phyloP scores from a whole-genome alignment of 2,329 filamentous ascomycete genomes.

The Diaporthe vexans region DNA sequence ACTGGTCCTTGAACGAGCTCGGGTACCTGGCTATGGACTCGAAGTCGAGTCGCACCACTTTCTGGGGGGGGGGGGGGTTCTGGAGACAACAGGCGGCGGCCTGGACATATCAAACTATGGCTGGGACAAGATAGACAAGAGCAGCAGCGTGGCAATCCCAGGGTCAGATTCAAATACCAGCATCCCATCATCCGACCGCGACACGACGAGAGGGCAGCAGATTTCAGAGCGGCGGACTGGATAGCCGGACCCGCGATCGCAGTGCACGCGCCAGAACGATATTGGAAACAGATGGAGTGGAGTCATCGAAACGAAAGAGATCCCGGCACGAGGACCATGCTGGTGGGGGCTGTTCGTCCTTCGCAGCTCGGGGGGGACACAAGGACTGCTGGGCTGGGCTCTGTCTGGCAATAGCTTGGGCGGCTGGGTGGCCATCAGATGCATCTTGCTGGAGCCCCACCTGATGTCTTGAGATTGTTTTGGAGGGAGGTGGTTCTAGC shows the following conservation, averaged over 20 bases:
- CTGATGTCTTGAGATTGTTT: background rate
- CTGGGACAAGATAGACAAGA: too few species aligned
- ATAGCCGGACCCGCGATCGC: too few species aligned
- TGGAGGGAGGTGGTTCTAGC: background rate
- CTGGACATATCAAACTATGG: background rate
- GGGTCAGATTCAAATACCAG: too few species aligned
- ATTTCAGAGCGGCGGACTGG: too few species aligned
- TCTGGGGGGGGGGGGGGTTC: background rate
- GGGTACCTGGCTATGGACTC: too few species aligned
- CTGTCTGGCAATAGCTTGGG: background rate
- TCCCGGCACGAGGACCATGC: background rate
- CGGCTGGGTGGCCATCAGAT: background rate
- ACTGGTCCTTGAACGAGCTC: background rate
- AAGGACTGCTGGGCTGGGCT: background rate
- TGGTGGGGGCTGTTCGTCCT: background rate
- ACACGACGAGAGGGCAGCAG: background rate
- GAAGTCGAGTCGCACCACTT: background rate
- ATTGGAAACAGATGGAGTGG: too few species aligned
- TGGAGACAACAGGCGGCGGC: too few species aligned
- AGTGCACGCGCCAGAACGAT: background rate
- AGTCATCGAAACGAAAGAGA: background rate
- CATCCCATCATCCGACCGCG: background rate
- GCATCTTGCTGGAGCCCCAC: background rate
- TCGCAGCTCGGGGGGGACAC: too few species aligned
- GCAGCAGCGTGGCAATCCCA: background rate